These are phyloP conservation scores for Lineolata rhizophorae DNA, from an alignment of 495 filamentous ascomycete genomes.

Conservation along the genomic window DNA sequence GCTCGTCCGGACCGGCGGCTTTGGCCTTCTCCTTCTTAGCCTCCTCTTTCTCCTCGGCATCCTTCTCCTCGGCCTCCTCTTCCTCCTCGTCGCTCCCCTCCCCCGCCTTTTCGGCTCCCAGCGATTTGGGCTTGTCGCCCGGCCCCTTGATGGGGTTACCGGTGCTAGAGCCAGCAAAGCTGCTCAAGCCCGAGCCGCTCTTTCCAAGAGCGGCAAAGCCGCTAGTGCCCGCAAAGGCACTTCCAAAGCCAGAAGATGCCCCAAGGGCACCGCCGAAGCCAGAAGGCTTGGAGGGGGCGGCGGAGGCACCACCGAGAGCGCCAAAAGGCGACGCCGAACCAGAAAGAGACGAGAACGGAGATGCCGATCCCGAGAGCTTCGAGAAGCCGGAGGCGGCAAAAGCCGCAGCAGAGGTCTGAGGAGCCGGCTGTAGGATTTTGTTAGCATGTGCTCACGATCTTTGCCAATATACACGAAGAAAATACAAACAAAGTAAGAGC, in stretches of 20 bases:
- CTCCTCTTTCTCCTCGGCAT: slow-evolving; percentile 20
- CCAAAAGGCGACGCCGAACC: slow-evolving; percentile 12
- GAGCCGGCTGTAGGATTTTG: no score
- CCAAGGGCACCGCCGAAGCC: slow-evolving; percentile 19
- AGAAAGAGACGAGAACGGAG: slow-evolving; percentile 26
- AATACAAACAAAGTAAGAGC: no score
- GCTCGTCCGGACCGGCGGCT: not conserved
- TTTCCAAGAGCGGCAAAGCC: slow-evolving; percentile 18
- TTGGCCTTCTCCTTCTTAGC: slow-evolving; percentile 31
- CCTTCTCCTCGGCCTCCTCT: slow-evolving; percentile 22
- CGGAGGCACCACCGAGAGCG: slow-evolving; percentile 12
- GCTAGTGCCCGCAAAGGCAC: slow-evolving; percentile 8
- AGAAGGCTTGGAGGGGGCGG: not conserved
- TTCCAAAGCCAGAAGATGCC: slow-evolving; percentile 11
- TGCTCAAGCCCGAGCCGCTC: slow-evolving; percentile 28
- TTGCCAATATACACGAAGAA: no score
- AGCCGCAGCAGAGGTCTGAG: slow-evolving; percentile 16
- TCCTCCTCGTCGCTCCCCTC: slow-evolving; percentile 26
- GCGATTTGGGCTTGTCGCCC: slow-evolving; percentile 36
- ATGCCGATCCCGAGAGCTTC: slow-evolving; percentile 24
- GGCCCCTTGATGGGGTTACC: slow-evolving; percentile 29
- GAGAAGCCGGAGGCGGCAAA: slow-evolving; percentile 26
- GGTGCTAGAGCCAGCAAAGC: slow-evolving; percentile 28
- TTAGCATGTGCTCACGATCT: no score
- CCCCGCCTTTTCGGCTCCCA: slow-evolving; percentile 35